These are phyloP conservation scores for Babesia ovis DNA, from an alignment of 169 alveolate species.

Conservation along the genomic window DNA sequence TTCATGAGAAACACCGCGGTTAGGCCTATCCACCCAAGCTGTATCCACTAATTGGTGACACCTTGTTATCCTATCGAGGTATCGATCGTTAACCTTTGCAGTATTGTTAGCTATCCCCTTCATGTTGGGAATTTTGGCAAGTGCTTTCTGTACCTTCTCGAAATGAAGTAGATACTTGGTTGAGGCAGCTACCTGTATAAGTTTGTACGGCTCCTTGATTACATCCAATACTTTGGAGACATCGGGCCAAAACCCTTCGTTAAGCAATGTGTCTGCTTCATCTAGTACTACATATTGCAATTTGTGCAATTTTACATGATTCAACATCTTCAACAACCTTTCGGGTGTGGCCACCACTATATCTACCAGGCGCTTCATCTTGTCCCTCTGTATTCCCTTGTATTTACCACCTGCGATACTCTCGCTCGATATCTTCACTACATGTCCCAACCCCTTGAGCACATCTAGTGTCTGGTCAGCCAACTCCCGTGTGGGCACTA, in stretches of 20 bases:
- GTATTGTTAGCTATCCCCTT: slow-evolving; percentile 13
- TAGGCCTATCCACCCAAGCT: slow-evolving; percentile 51
- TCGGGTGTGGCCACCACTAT: slow-evolving; percentile 66
- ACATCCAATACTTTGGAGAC: slow-evolving; percentile 22
- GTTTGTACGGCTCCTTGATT: slow-evolving; percentile 12
- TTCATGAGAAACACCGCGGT: slow-evolving; percentile 55
- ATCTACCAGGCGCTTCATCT: slow-evolving; percentile 60
- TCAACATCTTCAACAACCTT: slow-evolving; percentile 24
- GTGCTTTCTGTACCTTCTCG: slow-evolving; percentile 29
- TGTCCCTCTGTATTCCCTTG: slow-evolving; percentile 33
- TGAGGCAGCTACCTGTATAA: slow-evolving; percentile 53
- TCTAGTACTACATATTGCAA: slow-evolving; percentile 49
- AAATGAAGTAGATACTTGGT: slow-evolving; percentile 37
- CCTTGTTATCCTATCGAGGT: slow-evolving; percentile 7
- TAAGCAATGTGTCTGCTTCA: slow-evolving; percentile 52
- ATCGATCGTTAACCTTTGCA: slow-evolving; percentile 4
- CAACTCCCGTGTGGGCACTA: slow-evolving; percentile 54
- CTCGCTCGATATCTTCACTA: slow-evolving; percentile 39
- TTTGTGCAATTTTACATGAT: slow-evolving; percentile 31
- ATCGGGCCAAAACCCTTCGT: slow-evolving; percentile 62
- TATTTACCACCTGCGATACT: slow-evolving; percentile 36
- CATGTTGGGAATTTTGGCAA: slow-evolving; percentile 31
- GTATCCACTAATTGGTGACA: slow-evolving; percentile 41
- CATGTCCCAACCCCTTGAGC: slow-evolving; percentile 51
- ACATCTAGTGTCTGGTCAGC: slow-evolving; percentile 44